Evolutionary conservation across 164 flowering plant species (phyloP).

Genomic region (Stephania cephalantha): DNA sequence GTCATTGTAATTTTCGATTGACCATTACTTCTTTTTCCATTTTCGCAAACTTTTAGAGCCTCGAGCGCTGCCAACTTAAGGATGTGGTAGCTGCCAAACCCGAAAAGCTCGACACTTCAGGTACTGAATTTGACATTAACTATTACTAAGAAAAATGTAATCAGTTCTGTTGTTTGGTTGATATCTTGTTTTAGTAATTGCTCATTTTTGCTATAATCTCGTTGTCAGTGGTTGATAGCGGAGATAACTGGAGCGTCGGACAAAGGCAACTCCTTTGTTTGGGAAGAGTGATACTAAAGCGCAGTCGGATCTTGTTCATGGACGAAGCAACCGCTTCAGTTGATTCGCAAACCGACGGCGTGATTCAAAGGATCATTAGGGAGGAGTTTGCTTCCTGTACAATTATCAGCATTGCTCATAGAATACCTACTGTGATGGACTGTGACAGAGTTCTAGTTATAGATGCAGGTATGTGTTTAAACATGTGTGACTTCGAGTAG

Average conservation of each 20-base stretch:
- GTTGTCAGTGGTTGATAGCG: slow-evolving; percentile 62
- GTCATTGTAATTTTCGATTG: background rate
- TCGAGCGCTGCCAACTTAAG: slow-evolving; percentile 43
- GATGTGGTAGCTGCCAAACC: slow-evolving; percentile 54
- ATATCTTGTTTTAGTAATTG: background rate
- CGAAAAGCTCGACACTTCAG: slow-evolving; percentile 65
- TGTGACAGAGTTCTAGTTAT: slow-evolving; percentile 73
- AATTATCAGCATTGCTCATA: slow-evolving; percentile 91
- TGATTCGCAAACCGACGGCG: slow-evolving; percentile 84
- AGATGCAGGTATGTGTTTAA: slow-evolving; percentile 56
- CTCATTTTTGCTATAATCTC: slow-evolving; percentile 3
- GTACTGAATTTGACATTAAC: slow-evolving; percentile 21
- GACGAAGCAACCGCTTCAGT: slow-evolving; percentile 98
- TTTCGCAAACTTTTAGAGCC: slow-evolving; percentile 36
- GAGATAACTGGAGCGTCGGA: slow-evolving; percentile 94
- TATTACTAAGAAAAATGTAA: background rate
- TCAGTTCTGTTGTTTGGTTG: background rate
- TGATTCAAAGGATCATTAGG: slow-evolving; percentile 69
- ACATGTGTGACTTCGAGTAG: too few species aligned
- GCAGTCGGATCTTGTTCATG: slow-evolving; percentile 68
- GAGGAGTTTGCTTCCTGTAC: slow-evolving; percentile 77
- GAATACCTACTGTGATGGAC: slow-evolving; percentile 96
- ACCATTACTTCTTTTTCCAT: background rate
- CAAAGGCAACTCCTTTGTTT: slow-evolving; percentile 86
- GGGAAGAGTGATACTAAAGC: slow-evolving; percentile 77